Evolutionary conservation across 768 basidiomycete genomes (phyloP).

Genomic region (Amanita thiersii): DNA sequence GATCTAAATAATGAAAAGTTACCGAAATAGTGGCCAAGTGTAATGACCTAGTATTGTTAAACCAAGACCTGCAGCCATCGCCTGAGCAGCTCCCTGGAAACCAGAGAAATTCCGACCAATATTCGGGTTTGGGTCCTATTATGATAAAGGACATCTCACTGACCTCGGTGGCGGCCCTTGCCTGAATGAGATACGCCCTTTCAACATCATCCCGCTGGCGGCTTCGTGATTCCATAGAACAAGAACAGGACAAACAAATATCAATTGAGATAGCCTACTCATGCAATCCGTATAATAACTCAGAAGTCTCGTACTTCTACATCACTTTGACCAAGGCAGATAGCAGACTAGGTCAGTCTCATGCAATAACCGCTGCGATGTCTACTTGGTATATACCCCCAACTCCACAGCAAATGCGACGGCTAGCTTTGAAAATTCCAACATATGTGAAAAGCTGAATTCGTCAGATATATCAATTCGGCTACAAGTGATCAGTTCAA

Average conservation of each 20-base stretch:
- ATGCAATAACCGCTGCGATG: no score
- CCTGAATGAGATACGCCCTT: conserved; percentile 50
- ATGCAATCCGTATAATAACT: no score
- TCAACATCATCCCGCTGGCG: conserved; percentile 48
- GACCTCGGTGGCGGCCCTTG: conserved; percentile 50
- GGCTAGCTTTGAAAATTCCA: conserved; percentile 81
- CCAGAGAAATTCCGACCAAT: conserved; percentile 2
- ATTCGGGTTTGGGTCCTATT: conserved; percentile 8
- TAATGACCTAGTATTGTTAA: conserved; percentile 55
- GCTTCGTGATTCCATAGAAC: conserved; percentile 25
- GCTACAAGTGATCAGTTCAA: conserved; percentile 28
- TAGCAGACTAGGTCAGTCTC: no score
- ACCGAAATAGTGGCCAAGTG: conserved; percentile 71
- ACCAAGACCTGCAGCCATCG: conserved; percentile 50
- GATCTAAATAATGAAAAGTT: conserved; percentile 7
- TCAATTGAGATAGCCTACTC: not conserved
- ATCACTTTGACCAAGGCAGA: no score
- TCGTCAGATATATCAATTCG: conserved; percentile 81
- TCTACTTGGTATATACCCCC: conserved; percentile 36
- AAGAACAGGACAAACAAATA: no score
- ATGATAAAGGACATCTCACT: conserved; percentile 15
- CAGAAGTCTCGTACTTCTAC: no score
- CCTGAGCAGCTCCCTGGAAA: conserved; percentile 44
- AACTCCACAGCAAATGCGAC: conserved; percentile 76
- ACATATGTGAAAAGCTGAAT: conserved; percentile 87